These are phyloP conservation scores for Suhomyces coccinellae DNA, from an alignment of 1,139 yeast genomes.

Conservation along the genomic window DNA sequence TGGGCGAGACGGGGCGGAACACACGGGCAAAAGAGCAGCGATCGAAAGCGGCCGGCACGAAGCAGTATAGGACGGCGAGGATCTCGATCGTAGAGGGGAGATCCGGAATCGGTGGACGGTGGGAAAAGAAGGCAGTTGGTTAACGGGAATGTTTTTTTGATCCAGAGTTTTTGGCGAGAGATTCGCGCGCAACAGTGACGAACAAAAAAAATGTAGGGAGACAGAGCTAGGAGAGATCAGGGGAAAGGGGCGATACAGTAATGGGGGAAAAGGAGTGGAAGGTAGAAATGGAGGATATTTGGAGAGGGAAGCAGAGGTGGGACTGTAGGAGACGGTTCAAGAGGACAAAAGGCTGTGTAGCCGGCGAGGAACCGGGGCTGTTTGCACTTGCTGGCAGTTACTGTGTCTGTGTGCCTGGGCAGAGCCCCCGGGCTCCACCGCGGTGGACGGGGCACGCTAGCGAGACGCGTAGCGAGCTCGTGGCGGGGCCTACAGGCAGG, in stretches of 20 bases:
- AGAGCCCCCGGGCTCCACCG: no score
- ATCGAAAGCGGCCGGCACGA: no score
- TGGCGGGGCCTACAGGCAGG: background rate
- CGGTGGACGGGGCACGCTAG: background rate
- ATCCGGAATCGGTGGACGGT: background rate
- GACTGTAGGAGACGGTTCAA: no score
- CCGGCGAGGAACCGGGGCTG: no score
- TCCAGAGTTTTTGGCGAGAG: conserved; percentile 3
- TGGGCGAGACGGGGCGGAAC: no score
- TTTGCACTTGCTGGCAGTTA: no score
- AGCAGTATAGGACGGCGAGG: background rate
- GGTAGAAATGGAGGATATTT: no score
- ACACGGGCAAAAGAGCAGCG: no score
- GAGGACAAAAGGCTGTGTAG: background rate
- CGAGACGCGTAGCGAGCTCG: background rate
- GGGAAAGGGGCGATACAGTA: background rate
- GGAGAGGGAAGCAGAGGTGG: no score
- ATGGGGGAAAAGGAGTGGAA: background rate
- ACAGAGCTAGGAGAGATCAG: background rate
- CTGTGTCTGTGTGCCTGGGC: no score
- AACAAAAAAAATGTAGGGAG: background rate
- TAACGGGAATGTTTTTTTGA: conserved; percentile 4
- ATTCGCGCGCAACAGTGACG: conserved; percentile 4
- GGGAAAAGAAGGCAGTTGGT: conserved; percentile 1
- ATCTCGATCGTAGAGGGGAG: background rate